These are phyloP conservation scores for Corrigiola litoralis DNA, from an alignment of 179 eudicot genomes.

Conservation along the genomic window DNA sequence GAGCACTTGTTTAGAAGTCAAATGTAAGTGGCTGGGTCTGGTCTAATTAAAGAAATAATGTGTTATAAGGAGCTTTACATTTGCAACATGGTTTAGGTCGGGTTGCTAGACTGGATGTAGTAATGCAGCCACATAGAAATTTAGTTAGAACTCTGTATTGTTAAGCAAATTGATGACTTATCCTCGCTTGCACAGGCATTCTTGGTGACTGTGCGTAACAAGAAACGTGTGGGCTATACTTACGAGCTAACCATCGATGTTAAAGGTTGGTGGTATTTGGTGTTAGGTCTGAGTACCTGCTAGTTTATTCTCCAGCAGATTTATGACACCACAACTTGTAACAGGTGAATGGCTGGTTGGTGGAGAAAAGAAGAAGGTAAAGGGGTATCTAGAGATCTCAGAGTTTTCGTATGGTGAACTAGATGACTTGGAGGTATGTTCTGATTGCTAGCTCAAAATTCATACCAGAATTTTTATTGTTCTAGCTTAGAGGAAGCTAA, in stretches of 20 bases:
- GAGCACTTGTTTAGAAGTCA: too few species aligned
- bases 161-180: background rate
- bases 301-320: background rate
- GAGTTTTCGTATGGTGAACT: slow-evolving; percentile 95
- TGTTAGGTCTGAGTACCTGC: background rate
- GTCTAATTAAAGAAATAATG: too few species aligned
- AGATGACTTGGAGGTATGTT: slow-evolving; percentile 82
- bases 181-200: slow-evolving; percentile 54
- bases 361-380: slow-evolving; percentile 61
- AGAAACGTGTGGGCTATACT: slow-evolving; percentile 93
- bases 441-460: background rate
- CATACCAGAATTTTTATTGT: too few species aligned
- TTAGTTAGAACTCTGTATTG: too few species aligned
- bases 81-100: too few species aligned
- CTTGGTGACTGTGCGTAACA: slow-evolving; percentile 86
- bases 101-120: too few species aligned
- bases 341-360: slow-evolving; percentile 86
- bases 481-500: too few species aligned
- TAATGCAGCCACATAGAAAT: too few species aligned
- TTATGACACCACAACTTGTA: slow-evolving; percentile 7
- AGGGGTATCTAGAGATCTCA: slow-evolving; percentile 59
- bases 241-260: slow-evolving; percentile 74
- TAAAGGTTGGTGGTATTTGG: slow-evolving; percentile 47
- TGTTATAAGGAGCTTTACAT: too few species aligned
- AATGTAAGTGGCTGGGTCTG: too few species aligned